phyloP scores from a whole-genome alignment of 495 filamentous ascomycete genomes.

The Hamigera avellanea region DNA sequence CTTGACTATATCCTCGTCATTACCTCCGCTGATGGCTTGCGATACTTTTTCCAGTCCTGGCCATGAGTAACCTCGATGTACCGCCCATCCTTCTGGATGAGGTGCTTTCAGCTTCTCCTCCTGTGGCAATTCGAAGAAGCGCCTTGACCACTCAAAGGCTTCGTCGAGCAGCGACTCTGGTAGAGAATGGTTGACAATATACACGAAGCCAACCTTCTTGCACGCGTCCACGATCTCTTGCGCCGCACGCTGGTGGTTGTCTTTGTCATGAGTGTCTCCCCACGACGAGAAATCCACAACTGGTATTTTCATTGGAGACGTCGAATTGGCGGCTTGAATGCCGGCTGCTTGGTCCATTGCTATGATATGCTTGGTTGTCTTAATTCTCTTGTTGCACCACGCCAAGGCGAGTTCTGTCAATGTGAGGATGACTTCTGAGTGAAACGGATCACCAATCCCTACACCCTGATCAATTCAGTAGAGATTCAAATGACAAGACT shows the following conservation, averaged over 20 bases:
- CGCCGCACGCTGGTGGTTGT: constrained; percentile 29
- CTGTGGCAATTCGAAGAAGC: constrained; percentile 32
- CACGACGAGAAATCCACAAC: constrained; percentile 42
- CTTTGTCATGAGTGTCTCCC: constrained; percentile 12
- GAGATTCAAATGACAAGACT: too few relatives aligned
- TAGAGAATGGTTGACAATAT: constrained; percentile 45
- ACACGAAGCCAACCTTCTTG: constrained; percentile 46
- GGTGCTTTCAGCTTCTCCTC: constrained; percentile 43
- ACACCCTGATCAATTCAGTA: too few relatives aligned
- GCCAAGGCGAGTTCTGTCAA: too few relatives aligned
- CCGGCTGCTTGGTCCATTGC: too few relatives aligned
- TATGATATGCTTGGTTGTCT: too few relatives aligned
- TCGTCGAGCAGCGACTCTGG: constrained; percentile 32
- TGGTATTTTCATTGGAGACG: constrained; percentile 34
- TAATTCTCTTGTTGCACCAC: too few relatives aligned
- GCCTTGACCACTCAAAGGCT: constrained; percentile 41
- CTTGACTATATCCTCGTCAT: constrained; percentile 23
- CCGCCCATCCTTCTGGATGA: constrained; percentile 43
- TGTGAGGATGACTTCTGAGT: too few relatives aligned
- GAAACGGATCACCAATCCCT: too few relatives aligned
- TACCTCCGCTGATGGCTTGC: constrained; percentile 37
- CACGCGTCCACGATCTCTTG: constrained; percentile 40
- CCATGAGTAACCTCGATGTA: constrained; percentile 56
- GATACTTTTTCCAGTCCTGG: constrained; percentile 55
- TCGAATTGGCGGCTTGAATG: too few relatives aligned